Evolutionary conservation across 164 flowering plant genomes (phyloP).

Genomic region (Akebia trifoliata): DNA sequence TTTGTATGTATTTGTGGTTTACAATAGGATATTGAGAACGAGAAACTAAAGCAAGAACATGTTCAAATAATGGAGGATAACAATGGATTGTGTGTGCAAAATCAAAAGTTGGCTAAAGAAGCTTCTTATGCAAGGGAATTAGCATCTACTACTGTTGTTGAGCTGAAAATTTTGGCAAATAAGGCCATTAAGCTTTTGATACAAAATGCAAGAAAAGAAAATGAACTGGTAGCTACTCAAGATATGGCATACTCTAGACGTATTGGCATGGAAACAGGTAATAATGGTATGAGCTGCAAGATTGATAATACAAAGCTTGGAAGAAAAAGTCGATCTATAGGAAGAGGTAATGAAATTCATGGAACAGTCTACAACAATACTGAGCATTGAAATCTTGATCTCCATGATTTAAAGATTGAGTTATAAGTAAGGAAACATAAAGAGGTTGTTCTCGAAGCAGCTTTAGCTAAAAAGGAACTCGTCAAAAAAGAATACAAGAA

Average conservation of each 20-base stretch:
- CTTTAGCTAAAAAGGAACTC: conserved; percentile 77
- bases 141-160: conserved; percentile 99
- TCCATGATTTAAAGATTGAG: conserved; percentile 79
- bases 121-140: conserved; percentile 97
- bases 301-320: conserved; percentile 45
- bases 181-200: conserved; percentile 88
- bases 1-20: conserved; percentile 1
- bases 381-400: conserved; percentile 66
- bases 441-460: conserved; percentile 82
- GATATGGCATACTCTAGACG: conserved; percentile 53
- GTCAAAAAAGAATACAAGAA: conserved; percentile 68
- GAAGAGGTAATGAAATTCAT: conserved; percentile 43
- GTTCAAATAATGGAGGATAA: conserved; percentile 76
- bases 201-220: conserved; percentile 76
- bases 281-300: conserved; percentile 54
- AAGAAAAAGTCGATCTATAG: conserved; percentile 51
- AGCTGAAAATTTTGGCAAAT: conserved; percentile 86
- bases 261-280: conserved; percentile 28
- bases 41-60: conserved; percentile 65
- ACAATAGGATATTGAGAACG: conserved; percentile 75
- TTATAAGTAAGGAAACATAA: conserved; percentile 77
- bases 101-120: conserved; percentile 89
- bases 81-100: conserved; percentile 81
- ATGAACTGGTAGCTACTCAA: conserved; percentile 66
- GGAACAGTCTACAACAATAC: conserved; percentile 49